phyloP scores from a whole-genome alignment of 306 rosid genomes.

The Canavalia gladiata region DNA sequence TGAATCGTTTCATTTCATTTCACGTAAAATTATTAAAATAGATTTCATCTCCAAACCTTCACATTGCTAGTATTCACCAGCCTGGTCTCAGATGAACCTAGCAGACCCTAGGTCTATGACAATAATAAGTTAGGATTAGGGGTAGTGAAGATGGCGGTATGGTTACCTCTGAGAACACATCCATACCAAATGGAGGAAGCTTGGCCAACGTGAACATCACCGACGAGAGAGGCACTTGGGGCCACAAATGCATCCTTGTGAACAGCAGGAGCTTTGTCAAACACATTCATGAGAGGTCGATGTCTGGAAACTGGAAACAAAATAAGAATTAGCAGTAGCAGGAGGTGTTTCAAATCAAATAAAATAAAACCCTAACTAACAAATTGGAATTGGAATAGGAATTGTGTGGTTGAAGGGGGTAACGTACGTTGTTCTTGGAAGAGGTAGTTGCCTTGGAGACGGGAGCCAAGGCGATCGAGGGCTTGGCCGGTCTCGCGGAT shows the following conservation, averaged over 20 bases:
- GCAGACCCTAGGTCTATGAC: not conserved
- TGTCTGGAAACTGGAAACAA: constrained; percentile 79
- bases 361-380: not conserved
- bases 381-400: not conserved
- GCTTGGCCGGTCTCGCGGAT: constrained; percentile 99
- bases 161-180: constrained; percentile 89
- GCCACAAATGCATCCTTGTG: constrained; percentile 92
- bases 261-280: constrained; percentile 75
- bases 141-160: not conserved
- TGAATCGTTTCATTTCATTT: not conserved
- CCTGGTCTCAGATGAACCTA: constrained; percentile 22
- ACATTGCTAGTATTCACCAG: not conserved
- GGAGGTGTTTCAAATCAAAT: not conserved
- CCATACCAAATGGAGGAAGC: constrained; percentile 96
- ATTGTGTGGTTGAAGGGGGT: not conserved
- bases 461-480: constrained; percentile 91
- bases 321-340: not conserved
- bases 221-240: constrained; percentile 85
- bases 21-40: not conserved
- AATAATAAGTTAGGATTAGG: not conserved
- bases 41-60: not conserved
- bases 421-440: constrained; percentile 86
- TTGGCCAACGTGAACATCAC: constrained; percentile 80
- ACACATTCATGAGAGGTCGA: constrained; percentile 90
- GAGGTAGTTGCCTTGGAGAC: constrained; percentile 86